Evolutionary conservation across 139 green algal species (phyloP).

Genomic region (Helicosporidium sp.): DNA sequence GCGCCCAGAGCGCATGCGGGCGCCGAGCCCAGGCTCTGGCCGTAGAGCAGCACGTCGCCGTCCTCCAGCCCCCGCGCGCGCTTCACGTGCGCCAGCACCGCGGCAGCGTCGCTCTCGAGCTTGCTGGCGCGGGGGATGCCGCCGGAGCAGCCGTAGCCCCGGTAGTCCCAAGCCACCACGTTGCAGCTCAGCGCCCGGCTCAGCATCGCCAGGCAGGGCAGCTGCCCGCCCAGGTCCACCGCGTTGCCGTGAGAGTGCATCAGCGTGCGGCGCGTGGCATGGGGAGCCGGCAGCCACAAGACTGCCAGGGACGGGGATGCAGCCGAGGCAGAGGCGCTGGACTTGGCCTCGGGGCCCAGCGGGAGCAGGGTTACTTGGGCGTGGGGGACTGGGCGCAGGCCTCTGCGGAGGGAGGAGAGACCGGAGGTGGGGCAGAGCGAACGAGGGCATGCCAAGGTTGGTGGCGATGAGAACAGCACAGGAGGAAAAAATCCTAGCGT

Average conservation of each 20-base stretch:
- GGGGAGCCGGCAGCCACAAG: slow-evolving; percentile 26
- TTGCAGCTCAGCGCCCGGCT: slow-evolving; percentile 40
- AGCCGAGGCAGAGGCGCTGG: not conserved
- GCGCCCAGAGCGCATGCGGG: slow-evolving; percentile 27
- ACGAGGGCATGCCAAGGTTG: too few relatives aligned
- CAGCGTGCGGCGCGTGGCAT: slow-evolving; percentile 26
- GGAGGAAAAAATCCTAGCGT: slow-evolving; percentile 71
- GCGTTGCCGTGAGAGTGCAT: slow-evolving; percentile 86
- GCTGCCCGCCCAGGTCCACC: slow-evolving; percentile 74
- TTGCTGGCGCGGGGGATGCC: slow-evolving; percentile 24
- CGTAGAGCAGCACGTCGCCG: slow-evolving; percentile 62
- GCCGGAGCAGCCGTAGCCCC: slow-evolving; percentile 26
- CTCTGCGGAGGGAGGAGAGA: not conserved
- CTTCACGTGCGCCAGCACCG: slow-evolving; percentile 14
- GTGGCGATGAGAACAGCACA: slow-evolving; percentile 4
- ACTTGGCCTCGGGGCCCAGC: not conserved
- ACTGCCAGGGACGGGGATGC: slow-evolving; percentile 18
- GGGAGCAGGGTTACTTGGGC: too few relatives aligned
- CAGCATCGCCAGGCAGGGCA: slow-evolving; percentile 51
- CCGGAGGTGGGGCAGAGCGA: too few relatives aligned
- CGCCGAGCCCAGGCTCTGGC: slow-evolving; percentile 57
- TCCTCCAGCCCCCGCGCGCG: slow-evolving; percentile 9
- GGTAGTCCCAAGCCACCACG: slow-evolving; percentile 70
- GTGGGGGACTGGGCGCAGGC: too few relatives aligned
- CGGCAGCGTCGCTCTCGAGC: slow-evolving; percentile 18